Evolutionary conservation across 352 stramenopile species (phyloP).

Genomic region (Pythium aphanidermatum): DNA sequence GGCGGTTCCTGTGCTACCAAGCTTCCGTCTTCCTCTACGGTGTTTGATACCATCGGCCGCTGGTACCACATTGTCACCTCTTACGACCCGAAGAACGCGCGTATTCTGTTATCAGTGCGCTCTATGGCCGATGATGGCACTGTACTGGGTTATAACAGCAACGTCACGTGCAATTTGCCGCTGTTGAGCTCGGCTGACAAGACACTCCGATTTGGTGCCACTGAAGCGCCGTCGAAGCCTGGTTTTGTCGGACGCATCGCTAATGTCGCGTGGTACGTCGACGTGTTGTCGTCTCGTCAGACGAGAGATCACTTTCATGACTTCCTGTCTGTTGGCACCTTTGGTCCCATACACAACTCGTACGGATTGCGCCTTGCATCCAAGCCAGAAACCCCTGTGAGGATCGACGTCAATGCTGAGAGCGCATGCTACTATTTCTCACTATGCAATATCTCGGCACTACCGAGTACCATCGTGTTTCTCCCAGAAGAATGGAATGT

Average conservation of each 20-base stretch:
- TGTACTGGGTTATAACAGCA: constrained; percentile 11
- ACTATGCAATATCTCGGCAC: constrained; percentile 52
- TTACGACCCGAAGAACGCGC: constrained; percentile 44
- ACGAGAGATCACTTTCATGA: constrained; percentile 68
- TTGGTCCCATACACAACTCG: constrained; percentile 31
- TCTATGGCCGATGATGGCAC: constrained; percentile 2
- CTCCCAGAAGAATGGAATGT: constrained; percentile 37
- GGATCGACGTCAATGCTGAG: constrained; percentile 42
- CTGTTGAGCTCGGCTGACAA: constrained; percentile 36
- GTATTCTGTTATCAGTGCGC: constrained; percentile 33
- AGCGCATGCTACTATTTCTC: constrained; percentile 64
- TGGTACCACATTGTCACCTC: constrained; percentile 56
- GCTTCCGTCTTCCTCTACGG: background rate
- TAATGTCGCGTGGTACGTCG: constrained; percentile 52
- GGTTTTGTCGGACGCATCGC: constrained; percentile 35
- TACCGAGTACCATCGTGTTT: constrained; percentile 36
- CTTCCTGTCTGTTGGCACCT: constrained; percentile 30
- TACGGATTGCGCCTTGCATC: constrained; percentile 44
- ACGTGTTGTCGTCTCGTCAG: constrained; percentile 26
- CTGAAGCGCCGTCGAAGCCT: background rate
- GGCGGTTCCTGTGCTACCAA: constrained; percentile 1
- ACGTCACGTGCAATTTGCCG: constrained; percentile 27
- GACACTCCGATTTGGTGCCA: constrained; percentile 24
- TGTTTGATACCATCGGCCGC: constrained; percentile 1
- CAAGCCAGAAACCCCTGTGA: constrained; percentile 40